A percentile compares a stretch with the other conserved stretches of the same genome.
Conservation (phyloP, 1,284 basidiomycete genomes). For the Irpex sp. region DNA sequence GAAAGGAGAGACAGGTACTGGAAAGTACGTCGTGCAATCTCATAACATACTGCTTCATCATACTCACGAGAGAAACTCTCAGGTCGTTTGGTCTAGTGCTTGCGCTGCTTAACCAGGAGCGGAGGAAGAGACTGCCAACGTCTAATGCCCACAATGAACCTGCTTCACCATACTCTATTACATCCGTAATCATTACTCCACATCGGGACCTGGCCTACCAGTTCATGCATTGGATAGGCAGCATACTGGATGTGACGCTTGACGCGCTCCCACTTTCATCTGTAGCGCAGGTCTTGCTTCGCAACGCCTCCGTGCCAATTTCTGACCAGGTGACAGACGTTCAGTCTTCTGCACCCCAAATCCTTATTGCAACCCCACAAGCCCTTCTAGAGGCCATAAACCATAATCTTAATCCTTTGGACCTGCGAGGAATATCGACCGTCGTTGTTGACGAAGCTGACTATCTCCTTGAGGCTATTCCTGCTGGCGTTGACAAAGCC, state of each 20-base stretch:
- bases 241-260: slow-evolving; percentile 27
- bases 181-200: slow-evolving; percentile 64
- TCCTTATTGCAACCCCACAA: slow-evolving; percentile 70
- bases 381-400: slow-evolving; percentile 56
- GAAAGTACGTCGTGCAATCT: slow-evolving; percentile 54
- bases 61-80: not conserved
- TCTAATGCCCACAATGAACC: not conserved
- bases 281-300: slow-evolving; percentile 59
- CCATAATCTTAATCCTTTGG: slow-evolving; percentile 38
- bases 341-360: slow-evolving; percentile 48
- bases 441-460: slow-evolving; percentile 76
- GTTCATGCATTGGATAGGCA: slow-evolving; percentile 64
- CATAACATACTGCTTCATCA: no score
- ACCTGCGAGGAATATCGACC: slow-evolving; percentile 43
- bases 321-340: slow-evolving; percentile 35
- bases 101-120: slow-evolving; percentile 58
- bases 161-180: slow-evolving; percentile 14
- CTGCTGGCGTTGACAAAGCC: slow-evolving; percentile 31
- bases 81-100: slow-evolving; percentile 68
- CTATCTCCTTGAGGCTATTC: slow-evolving; percentile 52
- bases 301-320: slow-evolving; percentile 35
- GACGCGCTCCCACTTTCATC: slow-evolving; percentile 23
- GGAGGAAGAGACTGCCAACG: slow-evolving; percentile 13
- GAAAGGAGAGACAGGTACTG: slow-evolving; percentile 68
- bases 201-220: slow-evolving; percentile 74